Evolutionary conservation across 345 rosid species (phyloP).

Genomic region (Atalantia buxifolia): DNA sequence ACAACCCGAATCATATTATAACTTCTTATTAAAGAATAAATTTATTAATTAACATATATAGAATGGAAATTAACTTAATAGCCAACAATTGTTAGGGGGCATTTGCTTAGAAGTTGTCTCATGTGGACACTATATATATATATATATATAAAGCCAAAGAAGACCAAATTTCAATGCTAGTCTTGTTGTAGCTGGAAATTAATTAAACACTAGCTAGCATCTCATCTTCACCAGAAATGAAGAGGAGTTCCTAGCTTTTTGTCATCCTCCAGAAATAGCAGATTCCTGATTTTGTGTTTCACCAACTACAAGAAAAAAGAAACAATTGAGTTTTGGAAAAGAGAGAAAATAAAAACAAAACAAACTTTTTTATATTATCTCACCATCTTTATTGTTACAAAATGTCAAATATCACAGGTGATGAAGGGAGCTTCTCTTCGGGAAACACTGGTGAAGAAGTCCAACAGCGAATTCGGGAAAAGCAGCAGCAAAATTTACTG

Average conservation of each 20-base stretch:
- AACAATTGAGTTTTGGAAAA: background rate
- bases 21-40: background rate
- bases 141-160: slow-evolving; percentile 51
- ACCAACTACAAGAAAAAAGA: slow-evolving; percentile 13
- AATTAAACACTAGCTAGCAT: background rate
- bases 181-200: background rate
- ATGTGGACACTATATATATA: slow-evolving; percentile 2
- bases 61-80: slow-evolving; percentile 12
- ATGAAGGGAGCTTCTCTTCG: slow-evolving; percentile 71
- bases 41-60: background rate
- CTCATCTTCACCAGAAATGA: slow-evolving; percentile 24
- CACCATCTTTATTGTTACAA: background rate
- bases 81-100: background rate
- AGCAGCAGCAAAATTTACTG: slow-evolving; percentile 19
- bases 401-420: slow-evolving; percentile 64
- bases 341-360: background rate
- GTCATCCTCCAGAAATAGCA: slow-evolving; percentile 33
- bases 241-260: slow-evolving; percentile 36
- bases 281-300: slow-evolving; percentile 33
- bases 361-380: background rate
- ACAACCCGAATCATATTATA: background rate
- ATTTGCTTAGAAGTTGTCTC: slow-evolving; percentile 15
- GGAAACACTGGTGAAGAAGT: slow-evolving; percentile 53
- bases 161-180: slow-evolving; percentile 38
- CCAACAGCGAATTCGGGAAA: slow-evolving; percentile 31